Conservation (phyloP, 2,329 filamentous ascomycete genomes). For the Drechmeria coniospora region DNA sequence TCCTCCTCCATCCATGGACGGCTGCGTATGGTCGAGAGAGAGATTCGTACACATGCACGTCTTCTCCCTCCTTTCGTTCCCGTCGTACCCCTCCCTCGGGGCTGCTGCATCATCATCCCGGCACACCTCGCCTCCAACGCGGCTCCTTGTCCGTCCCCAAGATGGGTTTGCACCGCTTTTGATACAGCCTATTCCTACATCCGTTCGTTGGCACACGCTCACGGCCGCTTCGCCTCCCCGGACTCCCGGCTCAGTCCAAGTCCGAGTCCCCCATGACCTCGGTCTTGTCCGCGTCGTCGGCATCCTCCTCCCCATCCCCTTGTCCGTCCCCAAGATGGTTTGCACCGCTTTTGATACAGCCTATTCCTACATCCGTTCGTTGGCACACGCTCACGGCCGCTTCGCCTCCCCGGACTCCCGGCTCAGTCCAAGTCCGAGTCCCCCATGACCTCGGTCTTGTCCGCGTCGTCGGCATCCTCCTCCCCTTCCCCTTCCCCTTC, state of each 20-base stretch:
- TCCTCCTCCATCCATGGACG: too few relatives aligned
- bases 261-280: slow-evolving; percentile 23
- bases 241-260: slow-evolving; percentile 9
- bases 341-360: too few relatives aligned
- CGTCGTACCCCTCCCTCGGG: too few relatives aligned
- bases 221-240: background rate
- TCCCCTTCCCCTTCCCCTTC: slow-evolving; percentile 29
- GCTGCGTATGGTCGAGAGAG: too few relatives aligned
- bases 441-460: slow-evolving; percentile 21
- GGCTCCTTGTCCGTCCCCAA: too few relatives aligned
- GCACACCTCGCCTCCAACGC: too few relatives aligned
- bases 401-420: background rate
- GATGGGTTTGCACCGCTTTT: too few relatives aligned
- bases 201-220: background rate
- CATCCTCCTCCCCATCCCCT: too few relatives aligned
- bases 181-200: background rate
- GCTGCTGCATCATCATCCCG: too few relatives aligned
- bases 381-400: background rate
- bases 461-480: slow-evolving; percentile 29
- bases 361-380: background rate
- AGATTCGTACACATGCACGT: too few relatives aligned
- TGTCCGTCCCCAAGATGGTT: too few relatives aligned
- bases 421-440: slow-evolving; percentile 19
- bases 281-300: slow-evolving; percentile 25
- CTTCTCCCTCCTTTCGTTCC: too few relatives aligned